phyloP scores from a whole-genome alignment of 345 rosid species.

The Cardamine resedifolia region DNA sequence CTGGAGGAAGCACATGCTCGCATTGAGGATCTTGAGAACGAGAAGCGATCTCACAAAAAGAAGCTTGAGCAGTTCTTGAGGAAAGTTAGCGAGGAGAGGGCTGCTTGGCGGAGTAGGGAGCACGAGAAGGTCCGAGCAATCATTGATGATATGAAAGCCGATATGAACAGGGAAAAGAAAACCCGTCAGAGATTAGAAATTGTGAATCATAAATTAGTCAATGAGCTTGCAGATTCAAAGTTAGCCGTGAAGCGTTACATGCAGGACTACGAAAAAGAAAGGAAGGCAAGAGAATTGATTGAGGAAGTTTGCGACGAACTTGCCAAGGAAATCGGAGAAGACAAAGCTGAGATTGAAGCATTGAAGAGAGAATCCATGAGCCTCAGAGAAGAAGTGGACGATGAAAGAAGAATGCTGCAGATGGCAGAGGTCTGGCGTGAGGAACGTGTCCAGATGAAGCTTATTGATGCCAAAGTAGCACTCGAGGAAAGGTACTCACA shows the following conservation, averaged over 20 bases:
- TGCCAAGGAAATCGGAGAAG: constrained; percentile 81
- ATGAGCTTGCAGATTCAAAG: constrained; percentile 80
- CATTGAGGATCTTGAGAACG: constrained; percentile 68
- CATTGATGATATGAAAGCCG: constrained; percentile 67
- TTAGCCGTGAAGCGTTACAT: constrained; percentile 58
- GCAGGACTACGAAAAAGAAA: constrained; percentile 83
- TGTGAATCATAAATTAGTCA: constrained; percentile 77
- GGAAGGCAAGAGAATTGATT: constrained; percentile 68
- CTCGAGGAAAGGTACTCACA: constrained; percentile 48
- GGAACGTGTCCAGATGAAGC: constrained; percentile 95
- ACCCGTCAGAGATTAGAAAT: constrained; percentile 75
- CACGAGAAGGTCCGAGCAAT: constrained; percentile 85
- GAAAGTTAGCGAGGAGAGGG: constrained; percentile 87
- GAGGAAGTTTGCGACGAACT: constrained; percentile 96
- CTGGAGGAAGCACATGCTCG: constrained; percentile 68
- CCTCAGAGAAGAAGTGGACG: constrained; percentile 68
- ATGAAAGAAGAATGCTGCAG: constrained; percentile 90
- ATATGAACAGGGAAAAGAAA: constrained; percentile 73
- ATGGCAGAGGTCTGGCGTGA: constrained; percentile 99
- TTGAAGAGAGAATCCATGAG: constrained; percentile 65
- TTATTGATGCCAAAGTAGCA: constrained; percentile 70
- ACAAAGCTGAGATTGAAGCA: constrained; percentile 76
- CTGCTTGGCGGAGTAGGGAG: constrained; percentile 83
- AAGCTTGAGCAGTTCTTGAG: constrained; percentile 84
- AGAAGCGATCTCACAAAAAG: constrained; percentile 76